Evolutionary conservation across 106 monocot genomes (phyloP).

Genomic region (Dendrobium chrysotoxum): DNA sequence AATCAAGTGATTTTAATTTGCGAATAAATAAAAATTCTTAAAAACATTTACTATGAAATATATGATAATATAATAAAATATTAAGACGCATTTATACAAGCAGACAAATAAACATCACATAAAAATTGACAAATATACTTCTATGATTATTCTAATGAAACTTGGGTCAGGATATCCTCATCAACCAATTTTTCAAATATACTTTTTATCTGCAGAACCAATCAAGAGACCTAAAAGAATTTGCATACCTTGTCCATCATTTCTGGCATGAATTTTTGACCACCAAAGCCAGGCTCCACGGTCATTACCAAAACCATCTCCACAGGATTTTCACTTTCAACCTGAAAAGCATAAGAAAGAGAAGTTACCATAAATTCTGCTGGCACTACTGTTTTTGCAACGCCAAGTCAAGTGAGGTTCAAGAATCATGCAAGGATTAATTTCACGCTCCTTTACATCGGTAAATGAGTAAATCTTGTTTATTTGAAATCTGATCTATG

Average conservation of each 20-base stretch:
- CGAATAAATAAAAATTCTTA: too few relatives aligned
- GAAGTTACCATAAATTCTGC: neutral
- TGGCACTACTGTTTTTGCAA: neutral
- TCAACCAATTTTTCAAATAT: neutral
- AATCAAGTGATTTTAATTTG: too few relatives aligned
- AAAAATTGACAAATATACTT: too few relatives aligned
- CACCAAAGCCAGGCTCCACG: constrained; percentile 97
- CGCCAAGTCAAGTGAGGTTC: neutral
- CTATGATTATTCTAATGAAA: too few relatives aligned
- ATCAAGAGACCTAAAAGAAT: neutral
- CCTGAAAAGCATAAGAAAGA: constrained; percentile 33
- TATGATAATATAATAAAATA: too few relatives aligned
- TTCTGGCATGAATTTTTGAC: constrained; percentile 95
- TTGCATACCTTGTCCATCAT: constrained; percentile 86
- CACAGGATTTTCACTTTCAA: constrained; percentile 78
- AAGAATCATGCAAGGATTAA: neutral
- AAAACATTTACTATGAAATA: too few relatives aligned
- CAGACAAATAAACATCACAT: too few relatives aligned
- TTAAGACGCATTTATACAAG: too few relatives aligned
- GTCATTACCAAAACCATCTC: constrained; percentile 98
- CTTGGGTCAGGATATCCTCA: too few relatives aligned
- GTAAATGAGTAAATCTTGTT: neutral
- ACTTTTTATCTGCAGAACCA: neutral
- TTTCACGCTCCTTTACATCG: neutral
- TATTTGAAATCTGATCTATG: neutral